Conservation (phyloP, 768 basidiomycete genomes). For the Boletales sp. region DNA sequence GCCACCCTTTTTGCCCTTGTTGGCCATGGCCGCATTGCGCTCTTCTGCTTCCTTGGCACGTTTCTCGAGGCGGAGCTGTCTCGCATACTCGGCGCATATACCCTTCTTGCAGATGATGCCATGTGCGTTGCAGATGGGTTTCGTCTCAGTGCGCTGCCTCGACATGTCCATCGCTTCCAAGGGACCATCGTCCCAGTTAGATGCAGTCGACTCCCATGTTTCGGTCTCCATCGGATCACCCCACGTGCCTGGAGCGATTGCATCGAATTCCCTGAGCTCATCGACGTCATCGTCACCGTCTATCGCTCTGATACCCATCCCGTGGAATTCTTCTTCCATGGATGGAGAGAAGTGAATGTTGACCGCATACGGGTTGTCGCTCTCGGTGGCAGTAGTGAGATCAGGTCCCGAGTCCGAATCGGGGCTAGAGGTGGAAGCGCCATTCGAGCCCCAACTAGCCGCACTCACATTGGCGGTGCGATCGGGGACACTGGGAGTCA, state of each 20-base stretch:
- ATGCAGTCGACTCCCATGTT: background rate
- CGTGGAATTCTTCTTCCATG: slow-evolving; percentile 30
- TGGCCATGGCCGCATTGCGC: slow-evolving; percentile 10
- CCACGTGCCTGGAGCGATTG: slow-evolving; percentile 26
- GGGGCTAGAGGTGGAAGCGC: slow-evolving; percentile 23
- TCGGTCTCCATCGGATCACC: background rate
- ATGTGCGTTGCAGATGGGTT: slow-evolving; percentile 29
- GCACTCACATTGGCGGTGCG: slow-evolving; percentile 10
- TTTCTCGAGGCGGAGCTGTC: slow-evolving; percentile 18
- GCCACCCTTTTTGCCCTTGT: slow-evolving; percentile 20
- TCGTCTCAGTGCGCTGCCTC: slow-evolving; percentile 6
- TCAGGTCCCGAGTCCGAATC: slow-evolving; percentile 27
- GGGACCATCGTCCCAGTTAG: slow-evolving; percentile 17
- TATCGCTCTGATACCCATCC: slow-evolving; percentile 14
- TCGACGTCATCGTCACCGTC: slow-evolving; percentile 9
- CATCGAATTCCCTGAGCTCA: slow-evolving; percentile 22
- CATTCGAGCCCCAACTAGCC: slow-evolving; percentile 21
- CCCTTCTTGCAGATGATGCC: slow-evolving; percentile 35
- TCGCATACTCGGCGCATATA: slow-evolving; percentile 33
- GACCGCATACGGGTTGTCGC: slow-evolving; percentile 21
- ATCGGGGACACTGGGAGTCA: slow-evolving; percentile 3
- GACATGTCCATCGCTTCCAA: slow-evolving; percentile 24
- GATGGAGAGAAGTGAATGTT: slow-evolving; percentile 23
- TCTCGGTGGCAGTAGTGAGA: slow-evolving; percentile 18
- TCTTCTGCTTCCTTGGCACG: slow-evolving; percentile 17